Evolutionary conservation across 2,329 filamentous ascomycete genomes (phyloP), one percentile per base, ranked within the genome.

Genomic region (Exophiala lecanii-corni): DNA sequence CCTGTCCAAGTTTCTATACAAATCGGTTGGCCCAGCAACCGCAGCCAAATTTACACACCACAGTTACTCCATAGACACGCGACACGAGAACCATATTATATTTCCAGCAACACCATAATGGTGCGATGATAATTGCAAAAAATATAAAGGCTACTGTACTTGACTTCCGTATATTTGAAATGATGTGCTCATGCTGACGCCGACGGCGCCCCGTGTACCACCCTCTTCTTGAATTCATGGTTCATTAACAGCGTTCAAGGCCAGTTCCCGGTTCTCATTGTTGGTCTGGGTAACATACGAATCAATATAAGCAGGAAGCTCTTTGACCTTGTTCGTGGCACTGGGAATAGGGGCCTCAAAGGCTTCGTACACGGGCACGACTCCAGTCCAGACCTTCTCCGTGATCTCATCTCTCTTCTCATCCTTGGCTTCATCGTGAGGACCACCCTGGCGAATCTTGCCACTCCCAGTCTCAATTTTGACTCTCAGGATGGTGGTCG

Each of bases 401-500:
- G 68, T 69, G 16, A 79, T 57, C 17, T 74, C 71, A 18, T 66
- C 63, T 26, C 68, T 66, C 46, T 69, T 65, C 54, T 67, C 51
- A 60, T 82, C 78, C 55, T 75, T 74, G 49, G 67, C 71, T 45
- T 80, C 76, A 56, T 81, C 76, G n/a, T 71, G 72, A 1, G 85
- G 81, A 28, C 71, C 71, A 0, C 85, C 86, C 17, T 73, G 70
- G 5, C 85, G 72, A 31, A 85, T 70, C 73, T 94, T 94, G 19
- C 81, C 85, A 57, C 83, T 89, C 3, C 84, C 88, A 37, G 78
- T 79, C 12, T 75, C 71, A 47, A 94, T 76, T 36, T 65, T 72
- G 9, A 94, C 78, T 50, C 74, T 79, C 43, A 94, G 66, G 30
- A 94, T 79, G 32, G 78, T 76, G 0, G 87, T 94, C 45, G 77